Base-by-base conservation (phyloP, 345 rosid genomes). In the Mercurialis annua region DNA sequence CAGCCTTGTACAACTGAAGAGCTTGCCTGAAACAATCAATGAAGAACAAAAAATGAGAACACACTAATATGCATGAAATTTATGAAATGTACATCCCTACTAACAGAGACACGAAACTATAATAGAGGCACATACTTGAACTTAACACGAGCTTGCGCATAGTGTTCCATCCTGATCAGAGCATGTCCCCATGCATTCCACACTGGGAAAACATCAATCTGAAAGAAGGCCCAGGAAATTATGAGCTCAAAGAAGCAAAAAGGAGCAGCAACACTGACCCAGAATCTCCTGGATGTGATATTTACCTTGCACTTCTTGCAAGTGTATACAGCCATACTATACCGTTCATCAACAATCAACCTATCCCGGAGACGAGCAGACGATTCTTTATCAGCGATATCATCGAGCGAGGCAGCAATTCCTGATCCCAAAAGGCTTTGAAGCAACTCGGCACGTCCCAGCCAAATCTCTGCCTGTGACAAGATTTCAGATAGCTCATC, bases 171-270 rank as follows among this genome's bases (percentile, higher is more conserved):
- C 82, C 86, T 87, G 71, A 93, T 79, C 75, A 93, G 86, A 77
- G 98, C 98, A 83, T 87, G 97, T 43, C 98, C 98, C 98, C 98
- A 93, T 21, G 97, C 97, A 81, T 80, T 93, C 98, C 98, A 93
- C 46, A 89, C 98, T 9, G 92, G 98, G 74, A 89, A 86, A 73
- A 85, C 90, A 76, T 93, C 97, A 76, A 93, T 87, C 98, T 93
- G 86, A 73, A 68, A 75, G 34, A 71, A 60, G 71, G 43, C 46
- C 40, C 47, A 51, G 55, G 10, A 65, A 29, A 12, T 68, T 24
- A 71, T 68, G 64, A 73, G 31, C 73, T 60, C 53, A 58, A 63
- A 54, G 48, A 64, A 34, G 47, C 29, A 53, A 61, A 71, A 55
- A 65, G 66, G 65, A 74, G 69, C 43, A 68, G 59, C 47, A 69